Base-by-base conservation (phyloP, 495 filamentous ascomycete genomes). In the Neurospora sp. region DNA sequence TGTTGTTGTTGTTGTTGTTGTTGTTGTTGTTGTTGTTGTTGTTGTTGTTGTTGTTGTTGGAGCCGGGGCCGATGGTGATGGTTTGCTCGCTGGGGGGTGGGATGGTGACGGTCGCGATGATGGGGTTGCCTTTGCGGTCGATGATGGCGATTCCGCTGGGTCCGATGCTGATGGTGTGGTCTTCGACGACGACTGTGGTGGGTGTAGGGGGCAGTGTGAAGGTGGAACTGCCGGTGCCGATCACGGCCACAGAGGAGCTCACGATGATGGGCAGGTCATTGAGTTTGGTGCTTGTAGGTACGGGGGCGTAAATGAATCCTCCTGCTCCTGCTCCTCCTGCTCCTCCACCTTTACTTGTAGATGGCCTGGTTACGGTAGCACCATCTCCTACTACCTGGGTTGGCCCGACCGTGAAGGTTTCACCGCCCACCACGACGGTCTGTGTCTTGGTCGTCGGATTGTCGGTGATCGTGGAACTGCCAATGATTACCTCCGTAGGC, bases 111-210 rank as follows among this genome's bases (percentile, higher is more conserved):
- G 73, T 62, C 17, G 69, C 75, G 4, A 74, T 79, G 6, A 76
- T 76, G 24, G 78, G 45, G 31, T 72, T 48, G 39, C 54, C 36
- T 79, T 83, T 21, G 80, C 72, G 19, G 77, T 74, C 21, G 77
- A 74, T 75, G 69, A 83, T 77, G 7, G 77, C 80, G 42, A 89
- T 79, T 45, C 81, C 85, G n/a, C 73, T 74, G 5, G 88, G 79
- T 3, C 84, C 85, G 42, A 90, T 75, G 34, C 82, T 83, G 69
- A 90, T 73, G 17, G 81, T 85, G 40, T 88, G 82, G 10, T 83
- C 86, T 36, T 72, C 69, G 48, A 80, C 70, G 11, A 74, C 42
- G 19, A 59, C 78, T 0, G 74, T 79, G 4, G 76, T 76, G 31
- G 78, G 45, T 7, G 72, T 48, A 31, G 79, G 24, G 5, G 78